Conservation (phyloP, 805 yeast genomes). For the Barnettozyma pratensis region DNA sequence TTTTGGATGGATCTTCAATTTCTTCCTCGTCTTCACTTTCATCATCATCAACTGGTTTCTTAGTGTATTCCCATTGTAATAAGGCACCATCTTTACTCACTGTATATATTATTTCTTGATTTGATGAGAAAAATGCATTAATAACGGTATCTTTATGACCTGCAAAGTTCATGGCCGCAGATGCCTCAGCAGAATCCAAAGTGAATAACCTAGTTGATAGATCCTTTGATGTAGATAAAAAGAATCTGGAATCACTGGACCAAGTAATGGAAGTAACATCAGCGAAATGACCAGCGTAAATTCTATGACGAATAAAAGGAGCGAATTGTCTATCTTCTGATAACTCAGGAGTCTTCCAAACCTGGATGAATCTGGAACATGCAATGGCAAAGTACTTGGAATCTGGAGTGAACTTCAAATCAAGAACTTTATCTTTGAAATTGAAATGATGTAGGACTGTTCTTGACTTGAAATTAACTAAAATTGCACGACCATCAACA, state of each 20-base stretch:
- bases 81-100: constrained; percentile 93
- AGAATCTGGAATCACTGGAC: constrained; percentile 88
- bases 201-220: constrained; percentile 85
- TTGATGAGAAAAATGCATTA: constrained; percentile 79
- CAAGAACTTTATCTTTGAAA: constrained; percentile 73
- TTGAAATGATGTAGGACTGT: constrained; percentile 92
- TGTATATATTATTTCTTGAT: constrained; percentile 88
- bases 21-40: constrained; percentile 37
- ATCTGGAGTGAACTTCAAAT: constrained; percentile 80
- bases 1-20: constrained; percentile 32
- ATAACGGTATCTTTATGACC: constrained; percentile 91
- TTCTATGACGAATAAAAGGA: constrained; percentile 86
- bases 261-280: constrained; percentile 76
- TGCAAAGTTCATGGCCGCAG: constrained; percentile 78
- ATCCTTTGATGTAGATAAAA: constrained; percentile 84
- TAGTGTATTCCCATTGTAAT: constrained; percentile 84
- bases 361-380: constrained; percentile 73
- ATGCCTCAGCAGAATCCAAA: constrained; percentile 59
- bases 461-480: constrained; percentile 78
- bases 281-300: constrained; percentile 89
- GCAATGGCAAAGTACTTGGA: constrained; percentile 87
- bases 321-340: constrained; percentile 90
- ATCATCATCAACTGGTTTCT: constrained; percentile 44
- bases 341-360: constrained; percentile 86
- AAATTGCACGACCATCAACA: constrained; percentile 86